Percentiles rank a stretch among this genome's conserved stretches.
Evolutionary conservation across 768 basidiomycete genomes (phyloP).

Genomic region (Boletus fagicola): DNA sequence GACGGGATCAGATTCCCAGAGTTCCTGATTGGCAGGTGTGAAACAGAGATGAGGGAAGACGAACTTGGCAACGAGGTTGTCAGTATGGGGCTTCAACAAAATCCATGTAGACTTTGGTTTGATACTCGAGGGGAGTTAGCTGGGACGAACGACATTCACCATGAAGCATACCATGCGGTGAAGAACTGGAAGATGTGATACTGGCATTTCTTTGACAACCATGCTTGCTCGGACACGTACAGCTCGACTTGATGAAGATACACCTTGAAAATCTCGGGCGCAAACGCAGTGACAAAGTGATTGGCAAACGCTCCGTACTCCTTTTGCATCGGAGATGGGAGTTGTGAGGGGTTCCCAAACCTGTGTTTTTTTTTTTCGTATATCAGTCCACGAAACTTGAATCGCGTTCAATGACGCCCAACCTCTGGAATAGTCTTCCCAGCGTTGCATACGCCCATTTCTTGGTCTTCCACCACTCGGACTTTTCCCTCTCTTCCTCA

Average conservation of each 20-base stretch:
- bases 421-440: constrained; percentile 77
- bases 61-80: constrained; percentile 73
- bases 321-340: constrained; percentile 67
- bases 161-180: constrained; percentile 69
- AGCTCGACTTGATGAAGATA: constrained; percentile 68
- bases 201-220: constrained; percentile 81
- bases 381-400: constrained; percentile 5
- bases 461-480: constrained; percentile 90
- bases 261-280: constrained; percentile 82
- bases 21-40: constrained; percentile 58
- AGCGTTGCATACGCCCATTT: constrained; percentile 90
- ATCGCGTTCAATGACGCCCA: neutral
- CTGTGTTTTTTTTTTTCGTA: constrained; percentile 31
- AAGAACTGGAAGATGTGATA: constrained; percentile 85
- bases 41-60: constrained; percentile 88
- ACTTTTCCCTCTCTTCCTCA: constrained; percentile 71
- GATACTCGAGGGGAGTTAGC: constrained; percentile 50
- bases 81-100: constrained; percentile 81
- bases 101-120: constrained; percentile 93
- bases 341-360: constrained; percentile 85
- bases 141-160: neutral
- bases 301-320: constrained; percentile 72
- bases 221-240: constrained; percentile 68
- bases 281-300: constrained; percentile 74
- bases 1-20: constrained; percentile 81